Base-by-base conservation (phyloP, 1,139 yeast species). In the Blastobotrys illinoisensis region DNA sequence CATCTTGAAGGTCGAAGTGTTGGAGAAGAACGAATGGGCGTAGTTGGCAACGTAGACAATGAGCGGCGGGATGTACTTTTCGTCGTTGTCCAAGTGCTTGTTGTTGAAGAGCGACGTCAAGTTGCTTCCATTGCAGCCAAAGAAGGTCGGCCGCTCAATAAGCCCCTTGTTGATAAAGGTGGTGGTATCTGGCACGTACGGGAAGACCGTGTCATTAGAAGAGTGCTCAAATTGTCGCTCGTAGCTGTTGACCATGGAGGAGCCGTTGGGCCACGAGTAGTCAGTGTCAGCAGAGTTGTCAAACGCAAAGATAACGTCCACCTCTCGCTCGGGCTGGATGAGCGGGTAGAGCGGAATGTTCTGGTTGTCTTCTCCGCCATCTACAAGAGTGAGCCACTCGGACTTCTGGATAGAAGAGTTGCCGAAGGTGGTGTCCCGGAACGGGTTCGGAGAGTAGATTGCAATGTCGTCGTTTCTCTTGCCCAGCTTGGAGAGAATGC, bases 231-330 rank as follows among this genome's bases (percentile, higher is more conserved):
- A 86, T 71, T 85, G 91, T 64, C 97, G 81, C 63, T 81, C 77
- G 65, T 83, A 88, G 1, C 85, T 78, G 46, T 76, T 74, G 20
- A 80, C 81, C 56, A 88, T 66, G 0, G 96, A 81, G 2, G 86
- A 71, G 52, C 96, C 96, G 65, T 85, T 80, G 43, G 76, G 74
- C 73, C 73, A 72, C 56, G 67, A 69, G 49, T 75, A 71, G 23
- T 74, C 73, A 1, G 95, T 86, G 63, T 90, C 96, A 43, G 89
- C 95, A n/a, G 93, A 83, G 69, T 87, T 87, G 67, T 90, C 97
- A 67, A 82, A 83, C 0, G 96, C 95, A 68, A 90, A 80, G 45
- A 91, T 78, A 9, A 86, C 79, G 67, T 90, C 97, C 24, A 89
- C 76, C 6, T 77, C 74, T 66, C 97, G 80, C 52, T 79, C 78